Evolutionary conservation across 2,329 filamentous ascomycete species (phyloP).

Genomic region (Fusarium poae): DNA sequence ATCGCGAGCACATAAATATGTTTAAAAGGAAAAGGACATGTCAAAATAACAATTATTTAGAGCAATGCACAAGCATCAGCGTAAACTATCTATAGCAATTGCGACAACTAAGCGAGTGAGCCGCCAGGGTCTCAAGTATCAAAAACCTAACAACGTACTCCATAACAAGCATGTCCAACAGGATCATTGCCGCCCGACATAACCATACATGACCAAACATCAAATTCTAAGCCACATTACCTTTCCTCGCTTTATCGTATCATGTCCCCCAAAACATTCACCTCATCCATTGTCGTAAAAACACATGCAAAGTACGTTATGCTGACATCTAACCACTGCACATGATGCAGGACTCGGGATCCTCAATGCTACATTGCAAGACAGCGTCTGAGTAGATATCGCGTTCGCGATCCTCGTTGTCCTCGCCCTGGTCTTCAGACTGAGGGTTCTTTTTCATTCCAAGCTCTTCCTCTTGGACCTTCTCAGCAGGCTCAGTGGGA

Average conservation of each 20-base stretch:
- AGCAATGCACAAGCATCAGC: conserved; percentile 28
- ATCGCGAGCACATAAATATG: background rate
- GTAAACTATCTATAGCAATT: conserved; percentile 39
- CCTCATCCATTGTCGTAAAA: conserved; percentile 52
- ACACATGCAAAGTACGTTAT: conserved; percentile 32
- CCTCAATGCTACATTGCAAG: conserved; percentile 96
- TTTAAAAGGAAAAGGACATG: background rate
- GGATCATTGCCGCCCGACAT: conserved; percentile 35
- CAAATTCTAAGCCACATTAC: conserved; percentile 43
- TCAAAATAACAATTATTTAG: conserved; percentile 15
- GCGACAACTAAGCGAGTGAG: conserved; percentile 17
- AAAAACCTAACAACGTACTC: conserved; percentile 41
- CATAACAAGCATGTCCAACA: conserved; percentile 29
- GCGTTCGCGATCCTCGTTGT: conserved; percentile 80
- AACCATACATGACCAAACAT: conserved; percentile 35
- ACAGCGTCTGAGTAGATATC: conserved; percentile 97
- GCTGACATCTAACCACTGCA: conserved; percentile 81
- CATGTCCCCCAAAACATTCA: conserved; percentile 46
- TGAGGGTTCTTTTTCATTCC: conserved; percentile 66
- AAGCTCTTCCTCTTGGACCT: conserved; percentile 74
- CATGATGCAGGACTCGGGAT: conserved; percentile 95
- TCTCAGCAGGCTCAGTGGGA: conserved; percentile 75
- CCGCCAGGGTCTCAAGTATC: conserved; percentile 18
- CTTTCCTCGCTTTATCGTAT: conserved; percentile 38
- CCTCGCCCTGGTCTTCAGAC: conserved; percentile 78